phyloP scores from a whole-genome alignment of 148 eudicot species.

The Camellia japonica region DNA sequence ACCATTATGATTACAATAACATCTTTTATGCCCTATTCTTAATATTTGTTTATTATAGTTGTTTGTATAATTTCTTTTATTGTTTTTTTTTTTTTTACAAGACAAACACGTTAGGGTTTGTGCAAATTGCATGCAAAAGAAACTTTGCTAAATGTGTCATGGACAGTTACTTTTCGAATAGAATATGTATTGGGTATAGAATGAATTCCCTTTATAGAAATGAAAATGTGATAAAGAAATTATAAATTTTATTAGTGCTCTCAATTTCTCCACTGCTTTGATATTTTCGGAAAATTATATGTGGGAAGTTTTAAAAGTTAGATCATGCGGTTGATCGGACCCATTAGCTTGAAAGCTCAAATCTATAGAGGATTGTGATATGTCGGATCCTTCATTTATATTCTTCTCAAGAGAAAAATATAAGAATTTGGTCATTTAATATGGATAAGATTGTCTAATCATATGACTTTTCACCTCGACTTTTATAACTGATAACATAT shows the following conservation, averaged over 20 bases:
- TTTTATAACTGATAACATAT: background rate
- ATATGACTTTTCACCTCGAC: constrained; percentile 6
- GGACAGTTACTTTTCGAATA: constrained; percentile 15
- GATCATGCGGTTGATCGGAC: too few relatives aligned
- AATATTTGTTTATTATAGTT: constrained; percentile 22
- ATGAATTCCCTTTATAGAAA: constrained; percentile 17
- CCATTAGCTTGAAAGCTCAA: background rate
- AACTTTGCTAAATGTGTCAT: constrained; percentile 21
- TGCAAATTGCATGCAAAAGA: constrained; percentile 30
- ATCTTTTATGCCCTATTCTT: constrained; percentile 32
- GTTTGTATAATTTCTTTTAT: constrained; percentile 16
- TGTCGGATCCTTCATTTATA: background rate
- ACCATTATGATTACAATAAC: constrained; percentile 46
- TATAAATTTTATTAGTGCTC: constrained; percentile 10
- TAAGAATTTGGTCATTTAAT: background rate
- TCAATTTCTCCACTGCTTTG: constrained; percentile 13
- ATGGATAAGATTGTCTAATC: constrained; percentile 11
- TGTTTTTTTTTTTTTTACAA: constrained; percentile 12
- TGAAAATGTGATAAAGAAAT: constrained; percentile 15
- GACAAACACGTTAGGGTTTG: constrained; percentile 18
- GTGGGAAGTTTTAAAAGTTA: background rate
- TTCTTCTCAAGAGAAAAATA: background rate
- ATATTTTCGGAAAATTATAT: constrained; percentile 1
- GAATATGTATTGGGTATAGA: constrained; percentile 22
- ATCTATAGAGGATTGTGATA: background rate